Evolutionary conservation across 345 rosid genomes (phyloP).

Genomic region (Eucalyptus brandiana): DNA sequence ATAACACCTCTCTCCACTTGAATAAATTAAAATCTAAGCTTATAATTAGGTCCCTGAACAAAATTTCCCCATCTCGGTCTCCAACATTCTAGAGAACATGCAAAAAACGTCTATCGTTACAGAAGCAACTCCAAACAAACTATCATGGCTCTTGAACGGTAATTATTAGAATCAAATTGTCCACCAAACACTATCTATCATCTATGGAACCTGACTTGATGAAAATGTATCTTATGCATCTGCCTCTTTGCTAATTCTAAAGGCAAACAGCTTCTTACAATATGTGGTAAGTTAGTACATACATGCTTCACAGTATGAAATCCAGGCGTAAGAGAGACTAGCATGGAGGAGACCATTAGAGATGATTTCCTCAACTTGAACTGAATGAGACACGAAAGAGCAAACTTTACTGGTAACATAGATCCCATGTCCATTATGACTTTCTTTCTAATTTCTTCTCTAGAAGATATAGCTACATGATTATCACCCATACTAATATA

Average conservation of each 20-base stretch:
- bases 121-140: neutral
- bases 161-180: neutral
- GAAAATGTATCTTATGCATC: neutral
- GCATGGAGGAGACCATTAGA: neutral
- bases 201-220: neutral
- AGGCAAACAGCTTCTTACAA: neutral
- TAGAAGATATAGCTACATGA: neutral
- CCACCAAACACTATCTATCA: neutral
- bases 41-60: neutral
- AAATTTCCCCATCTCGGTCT: neutral
- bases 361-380: neutral
- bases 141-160: neutral
- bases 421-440: neutral
- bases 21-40: neutral
- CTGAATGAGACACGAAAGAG: neutral
- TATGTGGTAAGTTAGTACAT: neutral
- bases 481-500: neutral
- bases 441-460: neutral
- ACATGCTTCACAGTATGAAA: neutral
- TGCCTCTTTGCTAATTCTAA: neutral
- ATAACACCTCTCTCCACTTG: neutral
- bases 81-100: neutral
- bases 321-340: neutral
- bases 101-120: neutral
- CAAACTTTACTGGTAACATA: neutral